Evolutionary conservation across 2,329 filamentous ascomycete genomes (phyloP), one percentile per base, ranked within the genome.

Genomic region (Xylaria sp.): DNA sequence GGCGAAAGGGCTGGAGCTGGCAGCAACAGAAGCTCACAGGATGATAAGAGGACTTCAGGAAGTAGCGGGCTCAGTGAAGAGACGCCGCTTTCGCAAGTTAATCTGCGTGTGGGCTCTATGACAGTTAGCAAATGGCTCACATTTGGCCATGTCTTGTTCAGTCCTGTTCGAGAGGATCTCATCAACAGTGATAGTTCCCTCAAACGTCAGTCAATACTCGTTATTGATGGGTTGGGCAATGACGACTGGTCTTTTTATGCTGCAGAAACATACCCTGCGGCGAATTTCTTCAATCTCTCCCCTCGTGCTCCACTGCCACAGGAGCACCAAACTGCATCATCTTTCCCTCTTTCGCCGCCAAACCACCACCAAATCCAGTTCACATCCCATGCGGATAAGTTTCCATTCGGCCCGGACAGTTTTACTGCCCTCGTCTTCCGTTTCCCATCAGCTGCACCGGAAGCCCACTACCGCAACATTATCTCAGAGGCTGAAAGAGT

Each of bases 181-280:
- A 81, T 87, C 46, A 82, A 87, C 20, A 81, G 85, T 0, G 84
- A 80, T 17, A 82, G 80, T 61, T 81, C 79, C 15, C 81, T 76
- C 80, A 91, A 85, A 81, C 87, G 81, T 63, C 90, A 83, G 65
- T 89, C 88, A 0, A 88, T 96, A 31, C 84, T 96, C 3, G 90
- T 96, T 20, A 86, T 96, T 65, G 93, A 96, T 80, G 93, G 93
- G 5, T 88, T 96, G 36, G 93, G 93, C n/a, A 94, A 94, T 75
- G 89, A 92, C 72, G 93, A 96, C 76, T 96, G 93, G 93, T 94
- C 92, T 0, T 94, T 93, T 78, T 95, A 94, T 74, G 92, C 92
- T 23, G 92, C 93, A 6, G 89, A 94, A 76, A 93, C 92, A 0
- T 95, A 95, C 72, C 90, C 91, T 0, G 84, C 85, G 0, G 90